phyloP scores from a whole-genome alignment of 2,329 filamentous ascomycete species.

The Penicillium sp. region DNA sequence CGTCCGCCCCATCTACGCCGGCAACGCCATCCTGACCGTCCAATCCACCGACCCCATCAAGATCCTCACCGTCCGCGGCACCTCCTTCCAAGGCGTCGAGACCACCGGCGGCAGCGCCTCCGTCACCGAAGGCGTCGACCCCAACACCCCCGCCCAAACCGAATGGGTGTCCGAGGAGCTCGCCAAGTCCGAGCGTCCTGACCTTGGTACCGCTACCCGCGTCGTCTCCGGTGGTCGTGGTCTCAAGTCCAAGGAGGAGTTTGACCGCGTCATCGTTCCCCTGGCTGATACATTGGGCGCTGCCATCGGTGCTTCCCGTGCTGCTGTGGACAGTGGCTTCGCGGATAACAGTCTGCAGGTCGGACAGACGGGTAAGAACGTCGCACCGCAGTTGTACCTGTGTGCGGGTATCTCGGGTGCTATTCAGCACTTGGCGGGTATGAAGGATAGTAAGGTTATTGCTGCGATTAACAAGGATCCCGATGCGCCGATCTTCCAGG shows the following conservation, averaged over 20 bases:
- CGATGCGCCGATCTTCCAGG: slow-evolving; percentile 95
- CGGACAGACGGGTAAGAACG: slow-evolving; percentile 96
- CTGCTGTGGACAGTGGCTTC: slow-evolving; percentile 92
- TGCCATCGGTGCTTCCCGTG: slow-evolving; percentile 89
- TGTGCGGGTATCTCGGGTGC: slow-evolving; percentile 93
- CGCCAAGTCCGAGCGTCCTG: slow-evolving; percentile 84
- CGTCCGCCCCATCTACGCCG: slow-evolving; percentile 91
- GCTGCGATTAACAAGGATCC: slow-evolving; percentile 96
- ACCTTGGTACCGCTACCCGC: slow-evolving; percentile 76
- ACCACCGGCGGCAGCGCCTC: slow-evolving; percentile 63
- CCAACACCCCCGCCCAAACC: slow-evolving; percentile 61
- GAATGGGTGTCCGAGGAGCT: slow-evolving; percentile 94
- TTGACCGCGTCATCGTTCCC: slow-evolving; percentile 83
- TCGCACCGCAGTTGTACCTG: slow-evolving; percentile 89
- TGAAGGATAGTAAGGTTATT: slow-evolving; percentile 99
- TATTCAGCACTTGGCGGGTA: slow-evolving; percentile 95
- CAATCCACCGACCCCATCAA: slow-evolving; percentile 80
- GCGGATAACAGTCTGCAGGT: slow-evolving; percentile 98
- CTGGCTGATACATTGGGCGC: slow-evolving; percentile 86
- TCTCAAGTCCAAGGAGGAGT: slow-evolving; percentile 95
- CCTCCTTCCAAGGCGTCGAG: slow-evolving; percentile 71
- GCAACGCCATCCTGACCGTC: slow-evolving; percentile 92
- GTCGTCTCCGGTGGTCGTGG: slow-evolving; percentile 92
- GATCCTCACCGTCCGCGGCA: slow-evolving; percentile 83
- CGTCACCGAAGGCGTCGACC: slow-evolving; percentile 73